phyloP scores from a whole-genome alignment of 1,139 yeast genomes.

The Meyerozyma athensensis region DNA sequence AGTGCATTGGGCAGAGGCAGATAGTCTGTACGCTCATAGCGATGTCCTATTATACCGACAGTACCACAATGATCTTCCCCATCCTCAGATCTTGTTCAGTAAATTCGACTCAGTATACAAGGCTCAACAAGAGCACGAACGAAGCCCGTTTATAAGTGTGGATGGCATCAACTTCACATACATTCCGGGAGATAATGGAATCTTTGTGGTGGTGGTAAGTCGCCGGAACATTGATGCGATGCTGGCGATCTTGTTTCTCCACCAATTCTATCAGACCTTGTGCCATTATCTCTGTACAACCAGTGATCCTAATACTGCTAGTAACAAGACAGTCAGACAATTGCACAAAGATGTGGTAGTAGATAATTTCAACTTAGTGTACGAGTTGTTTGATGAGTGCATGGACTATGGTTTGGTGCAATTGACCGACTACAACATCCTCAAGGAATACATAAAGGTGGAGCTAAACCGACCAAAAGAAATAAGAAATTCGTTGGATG shows the following conservation, averaged over 20 bases:
- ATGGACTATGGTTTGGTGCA: conserved; percentile 43
- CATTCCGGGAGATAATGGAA: conserved; percentile 25
- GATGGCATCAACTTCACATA: conserved; percentile 31
- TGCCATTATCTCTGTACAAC: conserved; percentile 26
- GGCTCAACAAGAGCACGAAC: conserved; percentile 17
- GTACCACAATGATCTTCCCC: conserved; percentile 32
- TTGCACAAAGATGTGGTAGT: conserved; percentile 26
- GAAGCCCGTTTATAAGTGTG: conserved; percentile 27
- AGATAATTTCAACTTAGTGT: conserved; percentile 38
- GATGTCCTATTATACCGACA: conserved; percentile 34
- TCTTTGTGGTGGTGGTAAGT: conserved; percentile 30
- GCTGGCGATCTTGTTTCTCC: conserved; percentile 37
- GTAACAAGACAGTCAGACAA: neutral
- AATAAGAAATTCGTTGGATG: conserved; percentile 5
- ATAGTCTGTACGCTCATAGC: conserved; percentile 26
- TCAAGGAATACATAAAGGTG: conserved; percentile 42
- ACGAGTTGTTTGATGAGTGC: conserved; percentile 43
- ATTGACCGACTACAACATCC: conserved; percentile 39
- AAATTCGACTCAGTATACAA: conserved; percentile 25
- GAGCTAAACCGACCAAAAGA: conserved; percentile 28
- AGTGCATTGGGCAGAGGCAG: conserved; percentile 31
- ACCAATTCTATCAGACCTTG: conserved; percentile 29
- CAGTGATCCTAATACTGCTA: neutral
- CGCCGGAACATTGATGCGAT: conserved; percentile 33
- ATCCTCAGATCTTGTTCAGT: conserved; percentile 19